Conservation (phyloP, 2,329 filamentous ascomycete genomes). For the Cephalotrichum gorgonifer region DNA sequence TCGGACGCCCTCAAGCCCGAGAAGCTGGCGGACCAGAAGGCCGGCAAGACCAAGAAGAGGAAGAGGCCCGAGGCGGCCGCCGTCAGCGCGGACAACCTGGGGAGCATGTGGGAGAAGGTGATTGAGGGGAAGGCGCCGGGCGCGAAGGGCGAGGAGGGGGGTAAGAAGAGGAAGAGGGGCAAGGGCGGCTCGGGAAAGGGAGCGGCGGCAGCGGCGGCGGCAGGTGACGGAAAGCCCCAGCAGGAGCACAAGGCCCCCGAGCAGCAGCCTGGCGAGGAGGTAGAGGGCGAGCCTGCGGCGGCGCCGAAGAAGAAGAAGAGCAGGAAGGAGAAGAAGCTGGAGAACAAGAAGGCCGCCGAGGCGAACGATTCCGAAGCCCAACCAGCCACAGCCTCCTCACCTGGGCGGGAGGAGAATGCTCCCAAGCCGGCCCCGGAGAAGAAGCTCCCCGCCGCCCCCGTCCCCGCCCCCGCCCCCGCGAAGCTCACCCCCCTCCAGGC, state of each 20-base stretch:
- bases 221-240: background rate
- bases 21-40: constrained; percentile 18
- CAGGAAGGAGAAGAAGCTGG: constrained; percentile 19
- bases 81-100: constrained; percentile 62
- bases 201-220: constrained; percentile 4
- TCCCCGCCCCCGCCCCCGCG: constrained; percentile 28
- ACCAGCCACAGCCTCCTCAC: no score
- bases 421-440: constrained; percentile 11
- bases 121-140: constrained; percentile 54
- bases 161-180: constrained; percentile 14
- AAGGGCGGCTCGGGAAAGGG: constrained; percentile 11
- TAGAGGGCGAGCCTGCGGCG: constrained; percentile 14
- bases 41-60: constrained; percentile 44
- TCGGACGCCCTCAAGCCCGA: constrained; percentile 63
- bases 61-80: constrained; percentile 30
- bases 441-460: constrained; percentile 17
- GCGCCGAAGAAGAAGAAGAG: constrained; percentile 16
- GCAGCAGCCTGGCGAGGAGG: constrained; percentile 63
- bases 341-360: constrained; percentile 19
- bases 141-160: constrained; percentile 8
- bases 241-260: constrained; percentile 24
- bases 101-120: constrained; percentile 67
- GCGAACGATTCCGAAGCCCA: constrained; percentile 10
- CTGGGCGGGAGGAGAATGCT: no score
- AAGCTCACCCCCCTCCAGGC: constrained; percentile 88